Evolutionary conservation across 106 monocot genomes (phyloP).

Genomic region (Dendrobium chrysotoxum): DNA sequence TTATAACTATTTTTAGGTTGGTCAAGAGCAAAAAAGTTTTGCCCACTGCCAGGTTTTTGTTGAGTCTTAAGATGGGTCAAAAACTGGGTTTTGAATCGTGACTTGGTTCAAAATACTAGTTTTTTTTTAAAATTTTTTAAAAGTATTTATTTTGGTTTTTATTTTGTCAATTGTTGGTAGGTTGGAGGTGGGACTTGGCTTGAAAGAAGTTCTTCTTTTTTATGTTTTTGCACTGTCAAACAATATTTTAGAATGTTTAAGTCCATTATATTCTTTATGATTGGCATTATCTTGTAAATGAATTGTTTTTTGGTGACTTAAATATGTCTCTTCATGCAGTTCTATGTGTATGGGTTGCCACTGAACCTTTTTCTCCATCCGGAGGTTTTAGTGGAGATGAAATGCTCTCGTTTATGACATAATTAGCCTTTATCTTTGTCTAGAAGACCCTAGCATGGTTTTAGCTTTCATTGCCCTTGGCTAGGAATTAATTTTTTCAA

Average conservation of each 20-base stretch:
- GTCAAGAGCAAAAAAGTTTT: not conserved
- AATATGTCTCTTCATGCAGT: not conserved
- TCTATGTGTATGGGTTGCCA: not conserved
- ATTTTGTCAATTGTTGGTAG: not conserved
- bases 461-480: not conserved
- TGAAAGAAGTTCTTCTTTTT: not conserved
- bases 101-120: too few relatives aligned
- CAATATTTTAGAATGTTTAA: not conserved
- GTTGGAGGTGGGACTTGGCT: not conserved
- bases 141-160: not conserved
- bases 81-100: not conserved
- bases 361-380: not conserved
- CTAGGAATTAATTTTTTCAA: not conserved
- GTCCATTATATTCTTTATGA: not conserved
- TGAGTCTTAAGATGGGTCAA: not conserved
- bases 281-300: not conserved
- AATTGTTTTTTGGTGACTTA: not conserved
- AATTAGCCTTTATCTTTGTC: not conserved
- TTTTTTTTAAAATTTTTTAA: not conserved
- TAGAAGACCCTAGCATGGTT: not conserved
- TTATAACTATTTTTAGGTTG: not conserved
- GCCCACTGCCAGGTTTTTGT: not conserved
- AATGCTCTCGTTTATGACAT: not conserved
- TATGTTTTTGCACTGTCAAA: not conserved
- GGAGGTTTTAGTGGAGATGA: not conserved